Conservation (phyloP, 352 stramenopile genomes). For the Globisporangium emineosum region DNA sequence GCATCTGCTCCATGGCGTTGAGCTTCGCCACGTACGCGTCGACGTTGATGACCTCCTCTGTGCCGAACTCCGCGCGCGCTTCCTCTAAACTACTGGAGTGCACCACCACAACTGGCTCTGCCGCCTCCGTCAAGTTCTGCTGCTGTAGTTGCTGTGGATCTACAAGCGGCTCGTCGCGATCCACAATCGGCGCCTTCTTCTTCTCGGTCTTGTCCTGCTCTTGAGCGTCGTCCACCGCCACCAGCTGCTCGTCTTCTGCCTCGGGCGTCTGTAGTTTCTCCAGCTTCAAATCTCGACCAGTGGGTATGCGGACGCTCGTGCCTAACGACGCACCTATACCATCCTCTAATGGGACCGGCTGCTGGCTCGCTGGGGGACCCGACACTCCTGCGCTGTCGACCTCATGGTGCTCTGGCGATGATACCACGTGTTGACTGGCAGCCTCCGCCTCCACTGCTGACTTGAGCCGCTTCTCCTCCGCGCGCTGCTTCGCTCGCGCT, state of each 20-base stretch:
- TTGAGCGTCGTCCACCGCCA: neutral
- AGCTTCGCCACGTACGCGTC: constrained; percentile 2
- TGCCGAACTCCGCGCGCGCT: constrained; percentile 10
- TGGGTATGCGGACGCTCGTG: neutral
- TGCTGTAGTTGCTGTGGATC: neutral
- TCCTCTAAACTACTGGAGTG: neutral
- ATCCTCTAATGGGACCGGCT: neutral
- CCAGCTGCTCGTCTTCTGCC: neutral
- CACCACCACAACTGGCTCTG: neutral
- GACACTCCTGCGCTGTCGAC: neutral
- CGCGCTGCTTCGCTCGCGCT: constrained; percentile 3
- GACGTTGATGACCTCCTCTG: constrained; percentile 13
- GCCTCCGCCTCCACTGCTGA: neutral
- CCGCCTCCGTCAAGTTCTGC: neutral
- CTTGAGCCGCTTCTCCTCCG: constrained; percentile 11
- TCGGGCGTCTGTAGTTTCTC: constrained; percentile 1
- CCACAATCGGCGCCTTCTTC: neutral
- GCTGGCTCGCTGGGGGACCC: neutral
- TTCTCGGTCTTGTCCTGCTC: neutral
- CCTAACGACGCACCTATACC: neutral
- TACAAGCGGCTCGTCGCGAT: neutral
- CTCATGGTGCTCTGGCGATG: neutral
- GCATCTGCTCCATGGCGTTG: neutral
- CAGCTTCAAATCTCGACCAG: neutral
- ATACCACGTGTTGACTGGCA: neutral